Evolutionary conservation across 306 rosid genomes (phyloP), one percentile per base, ranked within the genome.

Genomic region (Gastrolobium bilobum): DNA sequence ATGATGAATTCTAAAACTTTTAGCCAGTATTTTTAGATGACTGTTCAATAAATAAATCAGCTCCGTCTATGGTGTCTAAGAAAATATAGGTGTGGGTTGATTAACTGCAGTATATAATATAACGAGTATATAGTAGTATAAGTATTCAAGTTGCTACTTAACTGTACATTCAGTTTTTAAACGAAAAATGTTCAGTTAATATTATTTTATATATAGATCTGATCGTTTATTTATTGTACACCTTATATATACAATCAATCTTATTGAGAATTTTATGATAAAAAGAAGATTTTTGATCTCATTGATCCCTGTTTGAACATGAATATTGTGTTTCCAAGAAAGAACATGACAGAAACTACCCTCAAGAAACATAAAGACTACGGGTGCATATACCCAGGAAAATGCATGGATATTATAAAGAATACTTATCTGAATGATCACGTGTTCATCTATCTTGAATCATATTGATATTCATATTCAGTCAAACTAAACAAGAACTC

Each of bases 271-370:
- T 7, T 51, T 34, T 8, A 50, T n/a, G 0, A 34, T 31, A 1
- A 48, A 6, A 48, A 20, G 6, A 15, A 56, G 13, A 15, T 71
- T 51, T n/a, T 53, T 71, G 20, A 53, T 72, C 31, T 26, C 52
- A 56, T 30, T 33, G 68, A 56, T 56, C 14, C 7, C 47, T 14
- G 47, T 66, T 31, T 40, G 59, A 66, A 46, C 58, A 20, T 56
- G 68, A 15, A 39, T 63, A 53, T 44, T 10, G 56, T 30, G 38
- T 43, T 58, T 43, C 53, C 42, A 73, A 73, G 40, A 44, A 59
- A 59, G 26, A 75, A 37, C 26, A 46, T 42, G 78, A 58, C 29
- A 70, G 34, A 78, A 78, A 37, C 69, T 47, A 15, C 61, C 60
- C 76, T 78, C 46, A 5, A 10, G 39, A 39, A 71, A 50, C 61